These are phyloP conservation scores for Centaurea solstitialis DNA, from an alignment of 129 eudicot genomes.

Conservation along the genomic window DNA sequence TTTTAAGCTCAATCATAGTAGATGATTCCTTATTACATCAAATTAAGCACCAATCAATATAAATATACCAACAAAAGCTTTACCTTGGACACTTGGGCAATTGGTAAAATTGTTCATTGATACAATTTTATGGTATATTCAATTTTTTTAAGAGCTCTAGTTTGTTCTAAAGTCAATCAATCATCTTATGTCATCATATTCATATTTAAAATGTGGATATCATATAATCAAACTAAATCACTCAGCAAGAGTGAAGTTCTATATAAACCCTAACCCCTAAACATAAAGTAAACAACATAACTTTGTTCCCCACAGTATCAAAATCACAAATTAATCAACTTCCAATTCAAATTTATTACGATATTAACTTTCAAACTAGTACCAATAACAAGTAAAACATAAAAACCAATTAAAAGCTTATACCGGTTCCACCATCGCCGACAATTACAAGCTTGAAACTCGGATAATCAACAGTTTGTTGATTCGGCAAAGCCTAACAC, in stretches of 20 bases:
- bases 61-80: too few species aligned
- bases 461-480: slow-evolving; percentile 57
- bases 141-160: not conserved
- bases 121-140: too few species aligned
- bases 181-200: not conserved
- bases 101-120: too few species aligned
- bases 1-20: not conserved
- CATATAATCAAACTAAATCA: too few species aligned
- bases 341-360: too few species aligned
- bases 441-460: slow-evolving; percentile 60
- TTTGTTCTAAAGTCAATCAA: not conserved
- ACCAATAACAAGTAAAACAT: too few species aligned
- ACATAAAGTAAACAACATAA: too few species aligned
- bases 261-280: too few species aligned
- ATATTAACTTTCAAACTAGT: too few species aligned
- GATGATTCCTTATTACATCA: not conserved
- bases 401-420: not conserved
- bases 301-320: not conserved
- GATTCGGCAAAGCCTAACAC: slow-evolving; percentile 50
- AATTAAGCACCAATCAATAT: not conserved
- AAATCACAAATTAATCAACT: too few species aligned
- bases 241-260: too few species aligned
- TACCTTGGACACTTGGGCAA: too few species aligned
- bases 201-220: not conserved
- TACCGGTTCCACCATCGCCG: slow-evolving; percentile 65